Evolutionary conservation across 2,329 filamentous ascomycete genomes (phyloP).

Genomic region (Rhynchosporium secalis): DNA sequence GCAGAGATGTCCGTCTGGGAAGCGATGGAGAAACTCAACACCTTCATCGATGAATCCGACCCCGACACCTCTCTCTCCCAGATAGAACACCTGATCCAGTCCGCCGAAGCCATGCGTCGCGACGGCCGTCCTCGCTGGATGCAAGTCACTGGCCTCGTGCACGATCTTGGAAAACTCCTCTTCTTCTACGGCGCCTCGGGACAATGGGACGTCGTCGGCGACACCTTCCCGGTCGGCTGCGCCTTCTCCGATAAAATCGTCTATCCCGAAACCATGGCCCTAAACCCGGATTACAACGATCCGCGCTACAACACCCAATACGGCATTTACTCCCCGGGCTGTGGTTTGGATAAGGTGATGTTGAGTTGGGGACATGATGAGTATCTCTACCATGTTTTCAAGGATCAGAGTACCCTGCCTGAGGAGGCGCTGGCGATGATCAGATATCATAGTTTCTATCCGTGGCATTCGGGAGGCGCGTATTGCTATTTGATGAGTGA

Average conservation of each 20-base stretch:
- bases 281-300: constrained; percentile 73
- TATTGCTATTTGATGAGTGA: constrained; percentile 82
- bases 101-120: constrained; percentile 83
- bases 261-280: constrained; percentile 73
- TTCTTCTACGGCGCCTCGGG: constrained; percentile 81
- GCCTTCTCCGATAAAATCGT: constrained; percentile 75
- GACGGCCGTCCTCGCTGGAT: constrained; percentile 84
- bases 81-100: constrained; percentile 87
- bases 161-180: constrained; percentile 78
- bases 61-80: constrained; percentile 85
- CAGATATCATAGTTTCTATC: constrained; percentile 88
- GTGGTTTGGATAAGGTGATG: constrained; percentile 85
- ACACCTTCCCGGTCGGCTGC: constrained; percentile 79
- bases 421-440: constrained; percentile 89
- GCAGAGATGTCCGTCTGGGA: constrained; percentile 82
- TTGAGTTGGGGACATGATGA: constrained; percentile 89
- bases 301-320: constrained; percentile 72
- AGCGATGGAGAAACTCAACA: constrained; percentile 90
- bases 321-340: constrained; percentile 78
- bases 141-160: constrained; percentile 75
- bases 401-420: constrained; percentile 77
- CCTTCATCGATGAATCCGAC: constrained; percentile 86
- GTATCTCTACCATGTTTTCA: constrained; percentile 83
- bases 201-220: constrained; percentile 92
- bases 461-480: constrained; percentile 81